phyloP scores from a whole-genome alignment of 306 rosid genomes.

The Pachyrhizus erosus region DNA sequence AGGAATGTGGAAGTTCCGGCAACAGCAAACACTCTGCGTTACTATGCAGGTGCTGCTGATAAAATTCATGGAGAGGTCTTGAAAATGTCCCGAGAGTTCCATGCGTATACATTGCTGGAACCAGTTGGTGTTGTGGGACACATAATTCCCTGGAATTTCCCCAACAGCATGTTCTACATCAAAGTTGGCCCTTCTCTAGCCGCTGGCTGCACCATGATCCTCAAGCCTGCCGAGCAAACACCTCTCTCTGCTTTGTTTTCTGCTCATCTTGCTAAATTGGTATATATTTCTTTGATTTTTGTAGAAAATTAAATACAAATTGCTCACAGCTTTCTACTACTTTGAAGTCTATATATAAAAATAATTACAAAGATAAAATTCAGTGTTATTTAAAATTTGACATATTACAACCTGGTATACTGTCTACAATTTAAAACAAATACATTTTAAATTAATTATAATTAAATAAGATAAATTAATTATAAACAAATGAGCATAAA shows the following conservation, averaged over 20 bases:
- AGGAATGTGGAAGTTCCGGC: constrained; percentile 63
- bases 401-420: too few relatives aligned
- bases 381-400: too few relatives aligned
- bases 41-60: constrained; percentile 93
- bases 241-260: constrained; percentile 79
- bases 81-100: constrained; percentile 58
- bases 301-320: too few relatives aligned
- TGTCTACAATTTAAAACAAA: too few relatives aligned
- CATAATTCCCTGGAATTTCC: constrained; percentile 86
- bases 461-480: too few relatives aligned
- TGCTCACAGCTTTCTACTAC: too few relatives aligned
- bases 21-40: constrained; percentile 54
- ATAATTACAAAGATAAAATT: too few relatives aligned
- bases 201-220: constrained; percentile 82
- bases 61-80: constrained; percentile 76
- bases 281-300: background rate
- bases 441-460: too few relatives aligned
- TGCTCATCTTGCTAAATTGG: constrained; percentile 86
- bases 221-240: constrained; percentile 91
- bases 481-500: too few relatives aligned
- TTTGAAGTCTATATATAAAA: too few relatives aligned
- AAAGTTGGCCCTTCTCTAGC: constrained; percentile 79
- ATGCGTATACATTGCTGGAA: constrained; percentile 71
- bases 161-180: constrained; percentile 49
- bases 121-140: constrained; percentile 85